phyloP scores from a whole-genome alignment of 192 early-diverging fungal species.

The Podila horticola region DNA sequence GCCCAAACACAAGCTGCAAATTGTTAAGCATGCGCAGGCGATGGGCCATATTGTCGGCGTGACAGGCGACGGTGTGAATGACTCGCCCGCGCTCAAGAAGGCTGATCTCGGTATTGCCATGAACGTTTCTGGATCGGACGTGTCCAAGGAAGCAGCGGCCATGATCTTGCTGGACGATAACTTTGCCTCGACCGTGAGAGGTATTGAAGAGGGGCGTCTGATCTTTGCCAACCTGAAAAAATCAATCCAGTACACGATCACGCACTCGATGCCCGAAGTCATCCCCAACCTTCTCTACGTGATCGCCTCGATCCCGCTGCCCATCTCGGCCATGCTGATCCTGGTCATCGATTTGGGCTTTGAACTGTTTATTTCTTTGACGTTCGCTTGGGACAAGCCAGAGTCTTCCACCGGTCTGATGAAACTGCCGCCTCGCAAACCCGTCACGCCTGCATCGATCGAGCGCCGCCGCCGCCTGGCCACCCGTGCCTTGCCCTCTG shows the following conservation, averaged over 20 bases:
- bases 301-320: slow-evolving; percentile 83
- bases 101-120: slow-evolving; percentile 98
- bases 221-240: slow-evolving; percentile 98
- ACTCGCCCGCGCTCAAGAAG: slow-evolving; percentile 97
- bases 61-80: slow-evolving; percentile 97
- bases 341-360: slow-evolving; percentile 94
- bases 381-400: slow-evolving; percentile 91
- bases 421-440: slow-evolving; percentile 89
- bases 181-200: slow-evolving; percentile 93
- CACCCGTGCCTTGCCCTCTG: slow-evolving; percentile 54
- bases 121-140: slow-evolving; percentile 95
- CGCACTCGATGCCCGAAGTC: slow-evolving; percentile 92
- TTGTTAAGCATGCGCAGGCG: slow-evolving; percentile 91
- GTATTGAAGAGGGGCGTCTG: slow-evolving; percentile 93
- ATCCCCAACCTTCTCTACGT: slow-evolving; percentile 87
- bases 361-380: slow-evolving; percentile 86
- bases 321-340: slow-evolving; percentile 85
- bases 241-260: slow-evolving; percentile 90
- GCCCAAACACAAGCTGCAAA: slow-evolving; percentile 96
- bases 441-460: slow-evolving; percentile 82
- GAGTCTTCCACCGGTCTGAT: slow-evolving; percentile 83
- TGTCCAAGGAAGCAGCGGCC: slow-evolving; percentile 94
- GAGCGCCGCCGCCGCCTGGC: slow-evolving; percentile 67
- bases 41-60: slow-evolving; percentile 96
- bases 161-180: slow-evolving; percentile 99